These are phyloP conservation scores for Sporothrix pallida DNA, from an alignment of 2,329 filamentous ascomycete species.

Conservation along the genomic window DNA sequence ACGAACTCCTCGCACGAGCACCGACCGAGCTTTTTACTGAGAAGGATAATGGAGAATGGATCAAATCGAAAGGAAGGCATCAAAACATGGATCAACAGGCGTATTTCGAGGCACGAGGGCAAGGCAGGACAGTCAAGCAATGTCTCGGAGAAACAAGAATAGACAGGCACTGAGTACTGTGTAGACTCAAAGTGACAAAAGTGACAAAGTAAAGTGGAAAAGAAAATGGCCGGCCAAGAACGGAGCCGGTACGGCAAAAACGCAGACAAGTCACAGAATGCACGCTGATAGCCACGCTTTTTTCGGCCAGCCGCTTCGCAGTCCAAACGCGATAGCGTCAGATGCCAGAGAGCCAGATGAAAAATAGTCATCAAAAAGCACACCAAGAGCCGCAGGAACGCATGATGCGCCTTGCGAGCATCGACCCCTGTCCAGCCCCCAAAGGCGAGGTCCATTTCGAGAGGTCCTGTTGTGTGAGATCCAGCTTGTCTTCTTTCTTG, in stretches of 20 bases:
- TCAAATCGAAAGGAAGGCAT: too few species aligned
- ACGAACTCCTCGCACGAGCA: conserved; percentile 12
- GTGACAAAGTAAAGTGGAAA: background rate
- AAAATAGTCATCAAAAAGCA: background rate
- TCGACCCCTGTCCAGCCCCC: conserved; percentile 7
- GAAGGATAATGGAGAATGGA: background rate
- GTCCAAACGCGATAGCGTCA: conserved; percentile 18
- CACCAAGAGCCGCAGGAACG: background rate
- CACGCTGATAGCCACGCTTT: conserved; percentile 6
- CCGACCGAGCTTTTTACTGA: background rate
- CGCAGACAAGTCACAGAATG: background rate
- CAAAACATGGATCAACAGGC: too few species aligned
- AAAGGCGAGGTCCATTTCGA: background rate
- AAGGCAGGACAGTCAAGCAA: background rate
- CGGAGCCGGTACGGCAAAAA: conserved; percentile 23
- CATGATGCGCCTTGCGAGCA: conserved; percentile 13
- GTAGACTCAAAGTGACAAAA: background rate
- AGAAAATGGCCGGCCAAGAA: background rate
- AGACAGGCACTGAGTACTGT: background rate
- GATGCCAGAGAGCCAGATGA: background rate
- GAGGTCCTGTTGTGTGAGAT: too few species aligned
- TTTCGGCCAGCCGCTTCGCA: background rate
- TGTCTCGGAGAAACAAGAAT: conserved; percentile 19
- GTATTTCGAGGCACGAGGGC: conserved; percentile 2
- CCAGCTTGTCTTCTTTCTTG: too few species aligned